A percentile compares a stretch with the other conserved stretches of the same genome.
These are phyloP conservation scores for Coniella vitis DNA, from an alignment of 2,329 filamentous ascomycete genomes.

Conservation along the genomic window DNA sequence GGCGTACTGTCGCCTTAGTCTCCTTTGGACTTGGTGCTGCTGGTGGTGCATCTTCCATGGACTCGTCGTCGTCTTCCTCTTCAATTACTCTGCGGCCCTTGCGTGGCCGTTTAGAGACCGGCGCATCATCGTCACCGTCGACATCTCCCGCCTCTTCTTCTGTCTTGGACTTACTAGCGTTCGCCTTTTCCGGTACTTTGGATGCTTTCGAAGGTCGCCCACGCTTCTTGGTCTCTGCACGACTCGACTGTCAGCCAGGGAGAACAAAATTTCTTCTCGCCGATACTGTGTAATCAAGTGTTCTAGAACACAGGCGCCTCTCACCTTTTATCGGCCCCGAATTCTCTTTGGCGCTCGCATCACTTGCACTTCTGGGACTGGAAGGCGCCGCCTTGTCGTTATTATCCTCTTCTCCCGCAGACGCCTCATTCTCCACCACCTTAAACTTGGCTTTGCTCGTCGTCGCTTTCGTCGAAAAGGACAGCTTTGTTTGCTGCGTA, in stretches of 20 bases:
- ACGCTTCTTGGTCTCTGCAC: slow-evolving; percentile 41
- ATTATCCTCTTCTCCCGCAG: slow-evolving; percentile 21
- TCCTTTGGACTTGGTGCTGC: slow-evolving; percentile 16
- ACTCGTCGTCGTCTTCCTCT: slow-evolving; percentile 44
- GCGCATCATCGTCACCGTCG: slow-evolving; percentile 46
- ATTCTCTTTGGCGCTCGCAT: slow-evolving; percentile 31
- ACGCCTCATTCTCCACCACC: slow-evolving; percentile 19
- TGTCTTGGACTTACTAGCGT: slow-evolving; percentile 28
- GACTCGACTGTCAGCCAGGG: neutral
- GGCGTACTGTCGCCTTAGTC: slow-evolving; percentile 24
- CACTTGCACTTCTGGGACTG: slow-evolving; percentile 18
- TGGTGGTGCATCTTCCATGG: slow-evolving; percentile 29
- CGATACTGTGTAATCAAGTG: too few species aligned
- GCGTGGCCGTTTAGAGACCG: slow-evolving; percentile 51
- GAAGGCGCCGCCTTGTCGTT: slow-evolving; percentile 18
- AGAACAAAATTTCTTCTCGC: too few species aligned
- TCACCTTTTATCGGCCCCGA: slow-evolving; percentile 32
- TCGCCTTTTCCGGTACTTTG: slow-evolving; percentile 19
- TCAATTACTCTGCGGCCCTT: slow-evolving; percentile 41
- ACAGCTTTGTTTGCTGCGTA: slow-evolving; percentile 70
- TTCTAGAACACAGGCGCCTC: too few species aligned
- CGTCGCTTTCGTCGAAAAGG: slow-evolving; percentile 58
- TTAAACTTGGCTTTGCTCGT: slow-evolving; percentile 28
- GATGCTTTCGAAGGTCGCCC: slow-evolving; percentile 21
- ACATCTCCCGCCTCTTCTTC: slow-evolving; percentile 39